Evolutionary conservation across 306 rosid species (phyloP).

Genomic region (Cucumis melo): DNA sequence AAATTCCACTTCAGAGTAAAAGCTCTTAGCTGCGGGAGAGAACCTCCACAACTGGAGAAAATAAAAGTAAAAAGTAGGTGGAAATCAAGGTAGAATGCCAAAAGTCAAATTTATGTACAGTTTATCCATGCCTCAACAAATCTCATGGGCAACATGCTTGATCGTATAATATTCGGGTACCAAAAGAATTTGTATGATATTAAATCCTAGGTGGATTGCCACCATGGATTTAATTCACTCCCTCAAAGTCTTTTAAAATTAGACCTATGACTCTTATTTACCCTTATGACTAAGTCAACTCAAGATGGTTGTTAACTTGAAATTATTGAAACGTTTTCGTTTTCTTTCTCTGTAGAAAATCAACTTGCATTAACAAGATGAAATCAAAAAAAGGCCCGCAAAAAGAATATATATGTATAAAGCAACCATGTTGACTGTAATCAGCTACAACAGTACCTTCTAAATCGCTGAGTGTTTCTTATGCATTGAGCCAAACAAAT

Average conservation of each 20-base stretch:
- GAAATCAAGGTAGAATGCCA: background rate
- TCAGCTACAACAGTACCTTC: background rate
- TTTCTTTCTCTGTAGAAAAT: background rate
- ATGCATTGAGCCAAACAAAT: background rate
- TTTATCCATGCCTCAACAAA: too few species aligned
- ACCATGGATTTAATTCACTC: too few species aligned
- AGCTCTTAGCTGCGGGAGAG: background rate
- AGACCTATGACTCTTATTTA: too few species aligned
- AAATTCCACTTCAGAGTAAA: background rate
- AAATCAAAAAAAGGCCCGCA: background rate
- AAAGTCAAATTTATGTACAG: background rate
- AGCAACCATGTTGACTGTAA: background rate
- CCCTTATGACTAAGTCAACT: too few species aligned
- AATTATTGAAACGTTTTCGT: background rate
- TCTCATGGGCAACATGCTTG: too few species aligned
- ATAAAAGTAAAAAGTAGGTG: background rate
- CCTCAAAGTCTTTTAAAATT: too few species aligned
- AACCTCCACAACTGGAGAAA: background rate
- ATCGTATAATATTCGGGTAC: too few species aligned
- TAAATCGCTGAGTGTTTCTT: background rate
- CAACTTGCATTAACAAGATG: background rate
- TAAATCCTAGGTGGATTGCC: too few species aligned
- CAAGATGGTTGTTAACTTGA: background rate
- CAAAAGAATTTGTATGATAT: too few species aligned
- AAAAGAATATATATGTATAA: background rate